These are phyloP conservation scores for Discostella stelligeroides DNA, from an alignment of 108 stramenopile genomes.

Conservation along the genomic window DNA sequence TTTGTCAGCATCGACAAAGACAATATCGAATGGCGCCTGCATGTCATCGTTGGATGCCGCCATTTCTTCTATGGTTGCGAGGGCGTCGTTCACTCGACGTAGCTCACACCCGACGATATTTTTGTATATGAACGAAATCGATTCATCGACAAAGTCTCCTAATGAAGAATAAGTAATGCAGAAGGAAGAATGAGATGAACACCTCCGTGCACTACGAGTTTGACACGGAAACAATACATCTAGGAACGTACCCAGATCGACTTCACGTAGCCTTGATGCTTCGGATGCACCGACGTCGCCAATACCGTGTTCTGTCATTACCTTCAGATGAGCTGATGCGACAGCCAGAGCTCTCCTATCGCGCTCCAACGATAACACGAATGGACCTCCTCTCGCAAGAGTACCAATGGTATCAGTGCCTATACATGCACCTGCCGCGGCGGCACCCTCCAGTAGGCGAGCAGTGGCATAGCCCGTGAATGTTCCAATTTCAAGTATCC, in stretches of 20 bases:
- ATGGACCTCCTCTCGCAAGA: slow-evolving; percentile 57
- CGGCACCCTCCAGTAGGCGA: slow-evolving; percentile 79
- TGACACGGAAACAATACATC: not conserved
- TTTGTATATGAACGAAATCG: slow-evolving; percentile 42
- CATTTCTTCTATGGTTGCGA: slow-evolving; percentile 81
- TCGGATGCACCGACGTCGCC: slow-evolving; percentile 57
- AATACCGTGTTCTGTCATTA: slow-evolving; percentile 59
- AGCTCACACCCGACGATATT: slow-evolving; percentile 68
- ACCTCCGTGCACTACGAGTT: not conserved
- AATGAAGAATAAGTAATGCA: too few species aligned
- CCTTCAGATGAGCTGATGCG: slow-evolving; percentile 69
- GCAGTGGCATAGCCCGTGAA: slow-evolving; percentile 94
- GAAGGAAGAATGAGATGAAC: not conserved
- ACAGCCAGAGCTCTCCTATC: slow-evolving; percentile 74
- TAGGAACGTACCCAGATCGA: slow-evolving; percentile 9
- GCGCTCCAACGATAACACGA: slow-evolving; percentile 81
- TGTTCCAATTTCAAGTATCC: slow-evolving; percentile 90
- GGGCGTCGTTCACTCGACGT: slow-evolving; percentile 68
- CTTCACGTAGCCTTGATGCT: slow-evolving; percentile 47
- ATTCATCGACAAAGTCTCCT: slow-evolving; percentile 36
- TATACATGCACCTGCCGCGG: slow-evolving; percentile 50
- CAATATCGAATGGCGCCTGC: slow-evolving; percentile 80
- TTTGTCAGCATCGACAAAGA: slow-evolving; percentile 94
- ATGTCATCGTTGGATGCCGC: slow-evolving; percentile 39
- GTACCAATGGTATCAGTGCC: slow-evolving; percentile 38